Percentiles rank a stretch among this genome's conserved stretches.
phyloP scores from a whole-genome alignment of 208 protist species.

The Leishmania aethiopica region DNA sequence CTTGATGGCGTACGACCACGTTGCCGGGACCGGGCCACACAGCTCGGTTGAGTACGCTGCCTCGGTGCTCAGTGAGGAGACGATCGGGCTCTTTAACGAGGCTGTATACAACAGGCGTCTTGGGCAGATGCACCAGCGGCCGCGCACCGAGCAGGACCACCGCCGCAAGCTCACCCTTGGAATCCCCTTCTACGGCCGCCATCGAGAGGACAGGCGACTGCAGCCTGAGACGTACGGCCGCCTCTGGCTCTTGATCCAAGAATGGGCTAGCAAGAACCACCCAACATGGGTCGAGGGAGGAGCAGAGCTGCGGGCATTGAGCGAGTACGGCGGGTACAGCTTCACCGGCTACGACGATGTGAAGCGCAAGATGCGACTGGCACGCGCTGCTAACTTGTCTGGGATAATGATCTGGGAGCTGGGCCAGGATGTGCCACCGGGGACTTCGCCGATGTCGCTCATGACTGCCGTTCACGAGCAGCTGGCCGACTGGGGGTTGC shows the following conservation, averaged over 20 bases:
- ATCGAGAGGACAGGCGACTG: slow-evolving; percentile 27
- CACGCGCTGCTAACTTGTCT: slow-evolving; percentile 34
- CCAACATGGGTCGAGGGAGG: slow-evolving; percentile 27
- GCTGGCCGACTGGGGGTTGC: slow-evolving; percentile 38
- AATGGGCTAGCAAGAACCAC: slow-evolving; percentile 41
- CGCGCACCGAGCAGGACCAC: slow-evolving; percentile 6
- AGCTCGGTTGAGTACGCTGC: slow-evolving; percentile 43
- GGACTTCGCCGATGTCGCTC: slow-evolving; percentile 45
- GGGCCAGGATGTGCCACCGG: slow-evolving; percentile 63
- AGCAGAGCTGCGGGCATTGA: slow-evolving; percentile 36
- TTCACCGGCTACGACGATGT: slow-evolving; percentile 52
- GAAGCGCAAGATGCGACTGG: slow-evolving; percentile 55
- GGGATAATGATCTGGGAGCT: slow-evolving; percentile 86
- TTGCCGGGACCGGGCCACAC: slow-evolving; percentile 21
- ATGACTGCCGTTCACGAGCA: slow-evolving; percentile 57
- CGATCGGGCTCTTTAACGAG: slow-evolving; percentile 17
- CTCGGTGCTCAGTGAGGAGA: slow-evolving; percentile 18
- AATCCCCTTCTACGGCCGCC: slow-evolving; percentile 65
- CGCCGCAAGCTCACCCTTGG: slow-evolving; percentile 60
- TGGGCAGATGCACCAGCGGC: background rate
- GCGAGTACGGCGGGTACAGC: slow-evolving; percentile 39
- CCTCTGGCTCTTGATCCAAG: slow-evolving; percentile 37
- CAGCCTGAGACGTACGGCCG: slow-evolving; percentile 49
- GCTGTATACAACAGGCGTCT: background rate
- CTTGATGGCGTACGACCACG: slow-evolving; percentile 74